These are phyloP conservation scores for Auriscalpium microsporum DNA, from an alignment of 768 basidiomycete genomes.

Conservation along the genomic window DNA sequence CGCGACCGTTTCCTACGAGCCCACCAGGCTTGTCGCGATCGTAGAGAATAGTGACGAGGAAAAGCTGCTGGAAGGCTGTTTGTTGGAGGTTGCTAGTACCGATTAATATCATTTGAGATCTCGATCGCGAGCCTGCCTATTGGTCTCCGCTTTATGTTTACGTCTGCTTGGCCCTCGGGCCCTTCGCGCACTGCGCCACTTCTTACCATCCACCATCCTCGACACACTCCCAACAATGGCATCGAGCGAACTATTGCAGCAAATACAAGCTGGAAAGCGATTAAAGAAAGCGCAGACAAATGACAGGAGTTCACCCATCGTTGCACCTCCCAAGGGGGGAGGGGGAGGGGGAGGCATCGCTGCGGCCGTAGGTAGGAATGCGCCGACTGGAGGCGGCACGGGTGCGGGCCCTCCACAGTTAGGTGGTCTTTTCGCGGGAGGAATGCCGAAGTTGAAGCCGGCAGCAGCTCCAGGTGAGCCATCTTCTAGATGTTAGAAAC, in stretches of 20 bases:
- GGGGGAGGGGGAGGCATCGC: slow-evolving; percentile 20
- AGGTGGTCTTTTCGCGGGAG: slow-evolving; percentile 81
- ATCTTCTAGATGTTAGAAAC: background rate
- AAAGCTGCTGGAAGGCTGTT: too few species aligned
- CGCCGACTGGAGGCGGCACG: slow-evolving; percentile 33
- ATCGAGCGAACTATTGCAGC: slow-evolving; percentile 64
- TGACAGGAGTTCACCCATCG: slow-evolving; percentile 64
- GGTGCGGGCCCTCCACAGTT: slow-evolving; percentile 67
- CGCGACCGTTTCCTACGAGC: too few species aligned
- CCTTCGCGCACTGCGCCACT: background rate
- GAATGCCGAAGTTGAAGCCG: slow-evolving; percentile 84
- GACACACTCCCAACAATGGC: slow-evolving; percentile 42
- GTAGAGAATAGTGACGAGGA: too few species aligned
- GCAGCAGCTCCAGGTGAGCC: slow-evolving; percentile 35
- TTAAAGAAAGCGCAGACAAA: slow-evolving; percentile 79
- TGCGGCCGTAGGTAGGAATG: background rate
- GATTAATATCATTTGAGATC: too few species aligned
- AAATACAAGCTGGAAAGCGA: slow-evolving; percentile 75
- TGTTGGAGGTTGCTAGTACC: too few species aligned
- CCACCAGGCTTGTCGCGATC: too few species aligned
- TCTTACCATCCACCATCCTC: background rate
- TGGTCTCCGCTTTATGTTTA: too few species aligned
- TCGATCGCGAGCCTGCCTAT: too few species aligned
- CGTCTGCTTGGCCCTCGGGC: background rate
- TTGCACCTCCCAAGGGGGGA: slow-evolving; percentile 39